Conservation (phyloP, 2,329 filamentous ascomycete genomes). For the Proliferodiscus dingleyae region DNA sequence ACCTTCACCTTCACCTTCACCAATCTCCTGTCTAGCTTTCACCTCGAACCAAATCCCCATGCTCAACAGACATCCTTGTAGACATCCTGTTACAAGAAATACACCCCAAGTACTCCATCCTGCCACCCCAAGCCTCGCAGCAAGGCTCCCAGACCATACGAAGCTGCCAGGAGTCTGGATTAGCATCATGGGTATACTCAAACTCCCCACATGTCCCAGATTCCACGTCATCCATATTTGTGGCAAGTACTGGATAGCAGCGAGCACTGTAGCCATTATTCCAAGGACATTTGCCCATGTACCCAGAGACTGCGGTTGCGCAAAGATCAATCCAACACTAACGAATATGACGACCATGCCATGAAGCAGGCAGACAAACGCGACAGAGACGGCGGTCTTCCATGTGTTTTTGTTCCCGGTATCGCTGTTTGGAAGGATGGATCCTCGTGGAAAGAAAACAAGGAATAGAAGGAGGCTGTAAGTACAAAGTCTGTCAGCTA, state of each 20-base stretch:
- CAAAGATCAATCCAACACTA: slow-evolving; percentile 61
- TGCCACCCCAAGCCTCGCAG: slow-evolving; percentile 67
- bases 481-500: not conserved
- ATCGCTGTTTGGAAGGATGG: slow-evolving; percentile 33
- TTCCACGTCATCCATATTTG: slow-evolving; percentile 91
- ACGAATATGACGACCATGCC: slow-evolving; percentile 66
- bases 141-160: slow-evolving; percentile 81
- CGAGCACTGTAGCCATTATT: slow-evolving; percentile 70
- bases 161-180: slow-evolving; percentile 94
- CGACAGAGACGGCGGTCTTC: slow-evolving; percentile 74
- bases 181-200: slow-evolving; percentile 97
- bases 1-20: slow-evolving; percentile 7
- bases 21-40: slow-evolving; percentile 15
- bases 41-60: slow-evolving; percentile 79
- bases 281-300: slow-evolving; percentile 84
- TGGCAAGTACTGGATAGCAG: slow-evolving; percentile 86
- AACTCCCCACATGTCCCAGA: slow-evolving; percentile 78
- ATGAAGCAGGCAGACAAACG: slow-evolving; percentile 67
- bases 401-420: slow-evolving; percentile 57
- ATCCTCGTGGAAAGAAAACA: slow-evolving; percentile 76
- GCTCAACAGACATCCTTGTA: slow-evolving; percentile 75
- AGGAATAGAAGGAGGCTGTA: slow-evolving; percentile 84
- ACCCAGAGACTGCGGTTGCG: slow-evolving; percentile 58
- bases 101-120: slow-evolving; percentile 98
- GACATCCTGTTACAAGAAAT: slow-evolving; percentile 75